These are phyloP conservation scores for Ganoderma lingzhi DNA, from an alignment of 1,284 basidiomycete species.

Conservation along the genomic window DNA sequence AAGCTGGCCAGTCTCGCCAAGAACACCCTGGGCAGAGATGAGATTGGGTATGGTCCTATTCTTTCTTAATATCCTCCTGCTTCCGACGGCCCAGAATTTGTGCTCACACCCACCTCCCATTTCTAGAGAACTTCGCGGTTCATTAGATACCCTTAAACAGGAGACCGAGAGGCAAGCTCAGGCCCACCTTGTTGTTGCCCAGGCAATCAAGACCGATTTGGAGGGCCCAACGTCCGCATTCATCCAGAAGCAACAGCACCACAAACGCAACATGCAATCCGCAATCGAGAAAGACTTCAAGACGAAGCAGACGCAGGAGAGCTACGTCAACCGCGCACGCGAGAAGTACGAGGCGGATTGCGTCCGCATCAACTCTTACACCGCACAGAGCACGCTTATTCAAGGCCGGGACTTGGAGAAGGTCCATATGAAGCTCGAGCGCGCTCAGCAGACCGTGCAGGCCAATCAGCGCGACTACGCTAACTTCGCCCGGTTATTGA, in stretches of 20 bases:
- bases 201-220: constrained; percentile 81
- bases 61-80: background rate
- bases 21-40: constrained; percentile 81
- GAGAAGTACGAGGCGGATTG: constrained; percentile 97
- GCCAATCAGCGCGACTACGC: constrained; percentile 92
- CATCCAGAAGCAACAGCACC: constrained; percentile 70
- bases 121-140: constrained; percentile 77
- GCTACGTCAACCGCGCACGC: constrained; percentile 86
- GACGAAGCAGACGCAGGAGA: constrained; percentile 85
- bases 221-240: constrained; percentile 77
- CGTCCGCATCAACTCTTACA: constrained; percentile 94
- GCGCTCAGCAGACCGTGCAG: constrained; percentile 89
- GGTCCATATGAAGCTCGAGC: constrained; percentile 87
- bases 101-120: background rate
- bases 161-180: constrained; percentile 89
- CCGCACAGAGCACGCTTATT: constrained; percentile 91
- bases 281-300: constrained; percentile 90
- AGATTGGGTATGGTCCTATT: constrained; percentile 76
- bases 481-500: constrained; percentile 85
- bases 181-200: constrained; percentile 74
- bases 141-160: constrained; percentile 78
- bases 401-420: constrained; percentile 97
- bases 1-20: constrained; percentile 86
- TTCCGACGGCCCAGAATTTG: background rate
- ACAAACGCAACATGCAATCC: constrained; percentile 78